phyloP scores from a whole-genome alignment of 352 stramenopile species.

The Peronospora farinosa region DNA sequence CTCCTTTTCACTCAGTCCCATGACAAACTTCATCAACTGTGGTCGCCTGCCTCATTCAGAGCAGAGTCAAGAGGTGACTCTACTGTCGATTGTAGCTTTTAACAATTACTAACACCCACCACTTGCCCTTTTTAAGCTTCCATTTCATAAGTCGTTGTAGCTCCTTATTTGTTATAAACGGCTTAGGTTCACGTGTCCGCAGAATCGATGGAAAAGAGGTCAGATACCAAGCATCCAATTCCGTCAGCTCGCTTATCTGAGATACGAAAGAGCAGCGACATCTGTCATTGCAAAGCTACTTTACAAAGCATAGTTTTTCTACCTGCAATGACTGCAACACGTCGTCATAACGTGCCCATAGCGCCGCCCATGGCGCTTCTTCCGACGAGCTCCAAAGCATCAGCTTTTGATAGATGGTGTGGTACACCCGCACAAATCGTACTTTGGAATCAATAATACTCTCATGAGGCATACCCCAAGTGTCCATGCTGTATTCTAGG shows the following conservation, averaged over 20 bases:
- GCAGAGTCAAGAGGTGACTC: constrained; percentile 9
- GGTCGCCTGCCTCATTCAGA: constrained; percentile 37
- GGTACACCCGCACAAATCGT: constrained; percentile 6
- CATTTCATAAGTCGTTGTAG: constrained; percentile 68
- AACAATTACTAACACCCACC: constrained; percentile 24
- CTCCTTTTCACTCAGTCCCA: constrained; percentile 32
- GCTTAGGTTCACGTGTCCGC: constrained; percentile 37
- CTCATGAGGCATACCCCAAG: neutral
- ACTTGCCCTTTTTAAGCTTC: constrained; percentile 85
- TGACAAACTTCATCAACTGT: constrained; percentile 70
- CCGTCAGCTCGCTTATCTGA: constrained; percentile 52
- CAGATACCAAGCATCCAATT: constrained; percentile 59
- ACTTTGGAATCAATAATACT: neutral
- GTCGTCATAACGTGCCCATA: constrained; percentile 38
- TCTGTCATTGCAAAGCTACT: constrained; percentile 1
- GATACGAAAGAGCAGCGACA: neutral
- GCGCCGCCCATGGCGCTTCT: constrained; percentile 30
- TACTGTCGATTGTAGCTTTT: too few species aligned
- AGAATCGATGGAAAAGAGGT: constrained; percentile 35
- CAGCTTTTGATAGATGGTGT: constrained; percentile 9
- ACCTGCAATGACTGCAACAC: constrained; percentile 39
- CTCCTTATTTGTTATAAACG: constrained; percentile 49
- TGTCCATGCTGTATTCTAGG: too few species aligned
- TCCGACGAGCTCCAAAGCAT: constrained; percentile 28
- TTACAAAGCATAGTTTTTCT: neutral